Conservation (phyloP, 495 filamentous ascomycete species). For the Xylaria acuta region DNA sequence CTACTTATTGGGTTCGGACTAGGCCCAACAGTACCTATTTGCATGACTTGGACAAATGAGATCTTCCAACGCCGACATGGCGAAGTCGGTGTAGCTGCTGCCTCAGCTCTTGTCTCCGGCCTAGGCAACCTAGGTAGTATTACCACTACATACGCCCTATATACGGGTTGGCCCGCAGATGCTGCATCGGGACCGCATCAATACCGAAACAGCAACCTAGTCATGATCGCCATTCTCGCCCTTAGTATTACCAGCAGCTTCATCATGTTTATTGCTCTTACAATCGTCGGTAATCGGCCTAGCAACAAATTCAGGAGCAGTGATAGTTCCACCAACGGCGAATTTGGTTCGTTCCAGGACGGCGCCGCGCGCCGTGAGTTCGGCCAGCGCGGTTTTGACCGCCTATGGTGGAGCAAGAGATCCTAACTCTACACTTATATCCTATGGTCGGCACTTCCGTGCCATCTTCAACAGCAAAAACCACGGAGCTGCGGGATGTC, state of each 20-base stretch:
- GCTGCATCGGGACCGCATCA: constrained; percentile 67
- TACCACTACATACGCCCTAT: constrained; percentile 86
- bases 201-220: constrained; percentile 82
- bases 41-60: constrained; percentile 92
- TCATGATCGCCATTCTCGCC: constrained; percentile 86
- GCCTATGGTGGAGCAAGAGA: constrained; percentile 57
- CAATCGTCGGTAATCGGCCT: constrained; percentile 63
- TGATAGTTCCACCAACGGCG: constrained; percentile 51
- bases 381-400: constrained; percentile 69
- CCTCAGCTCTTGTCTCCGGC: constrained; percentile 82
- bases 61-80: constrained; percentile 90
- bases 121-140: constrained; percentile 86
- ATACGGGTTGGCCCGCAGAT: constrained; percentile 83
- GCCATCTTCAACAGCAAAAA: constrained; percentile 37
- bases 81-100: constrained; percentile 91
- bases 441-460: not conserved
- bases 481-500: constrained; percentile 5
- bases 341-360: constrained; percentile 58
- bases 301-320: constrained; percentile 47
- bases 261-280: constrained; percentile 70
- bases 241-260: constrained; percentile 75
- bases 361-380: constrained; percentile 73
- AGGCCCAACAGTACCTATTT: constrained; percentile 88
- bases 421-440: constrained; percentile 20
- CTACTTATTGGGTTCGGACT: constrained; percentile 90